Evolutionary conservation across 176 grass and related monocot species (phyloP), one percentile per base, ranked within the genome.

Genomic region (maize (Zea mays)): DNA sequence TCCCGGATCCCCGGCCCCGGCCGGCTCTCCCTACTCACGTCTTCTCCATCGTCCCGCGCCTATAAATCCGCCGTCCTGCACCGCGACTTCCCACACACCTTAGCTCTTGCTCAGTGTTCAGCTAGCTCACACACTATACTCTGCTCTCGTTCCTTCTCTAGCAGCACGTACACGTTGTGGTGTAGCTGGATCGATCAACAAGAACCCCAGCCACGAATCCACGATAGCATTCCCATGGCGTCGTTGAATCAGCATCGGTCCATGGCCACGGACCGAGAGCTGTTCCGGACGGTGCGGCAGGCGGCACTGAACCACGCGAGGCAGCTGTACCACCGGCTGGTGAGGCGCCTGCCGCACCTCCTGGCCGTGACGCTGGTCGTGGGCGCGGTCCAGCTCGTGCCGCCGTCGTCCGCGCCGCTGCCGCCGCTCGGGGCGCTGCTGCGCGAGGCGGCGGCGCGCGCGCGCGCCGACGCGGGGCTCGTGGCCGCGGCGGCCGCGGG

Each of bases 291-390:
- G 69, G 70, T 88, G 71, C 54, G 20, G 39, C 85, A 82, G 58
- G 78, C 69, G 47, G 49, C 57, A 17, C 65, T 48, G 48, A 85
- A 88, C 86, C 81, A 88, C 65, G 72, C 81, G 12, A 50, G 67
- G 47, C 40, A 48, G 2, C 71, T 88, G 8, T 66, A 81, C 82
- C 86, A 80, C 70, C 82, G 76, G 48, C 72, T 84, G 17, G 14
- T 72, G 47, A 1, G 34, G 5, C 76, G 78, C 75, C 81, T 84
- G 2, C 80, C 76, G 57, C 82, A 72, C 60, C 55, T 89, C 72
- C 73, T 80, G 56, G 69, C 73, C 71, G 19, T 66, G 43, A 71
- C 87, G 7, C 49, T 85, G 40, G 19, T 89, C 35, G 48, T 85
- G 71, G 70, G 48, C 37, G 58, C n/a, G 3, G 8, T 35, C 0